Evolutionary conservation across 2,329 filamentous ascomycete species (phyloP).

Genomic region (Pezicula rhizophila): DNA sequence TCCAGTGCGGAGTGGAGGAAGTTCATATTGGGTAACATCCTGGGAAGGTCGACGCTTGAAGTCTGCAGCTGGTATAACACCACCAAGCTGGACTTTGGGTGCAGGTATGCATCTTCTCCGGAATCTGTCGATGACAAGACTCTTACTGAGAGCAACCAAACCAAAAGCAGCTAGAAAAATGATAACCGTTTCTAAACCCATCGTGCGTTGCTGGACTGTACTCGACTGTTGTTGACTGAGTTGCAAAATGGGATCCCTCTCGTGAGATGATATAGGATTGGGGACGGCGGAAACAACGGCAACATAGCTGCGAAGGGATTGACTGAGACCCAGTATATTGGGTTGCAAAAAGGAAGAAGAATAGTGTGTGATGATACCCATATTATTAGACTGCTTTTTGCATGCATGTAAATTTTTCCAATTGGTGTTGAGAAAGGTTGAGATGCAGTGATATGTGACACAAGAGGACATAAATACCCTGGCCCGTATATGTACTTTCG

Average conservation of each 20-base stretch:
- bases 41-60: background rate
- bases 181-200: background rate
- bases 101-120: background rate
- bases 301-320: constrained; percentile 1
- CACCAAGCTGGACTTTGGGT: background rate
- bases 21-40: constrained; percentile 14
- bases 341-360: constrained; percentile 1
- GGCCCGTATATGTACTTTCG: background rate
- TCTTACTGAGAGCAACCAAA: background rate
- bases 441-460: background rate
- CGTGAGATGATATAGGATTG: background rate
- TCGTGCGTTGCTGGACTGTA: background rate
- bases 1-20: constrained; percentile 15
- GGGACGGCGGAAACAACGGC: background rate
- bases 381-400: background rate
- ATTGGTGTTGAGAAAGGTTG: background rate
- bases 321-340: background rate
- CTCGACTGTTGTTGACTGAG: background rate
- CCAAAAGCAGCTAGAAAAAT: background rate
- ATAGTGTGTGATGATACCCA: constrained; percentile 1
- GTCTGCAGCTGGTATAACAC: background rate
- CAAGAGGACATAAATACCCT: background rate
- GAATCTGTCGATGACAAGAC: background rate
- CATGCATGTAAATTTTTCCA: background rate
- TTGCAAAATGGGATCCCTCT: background rate